These are phyloP conservation scores for Magnusiomyces suaveolens DNA, from an alignment of 1,139 yeast species.

Conservation along the genomic window DNA sequence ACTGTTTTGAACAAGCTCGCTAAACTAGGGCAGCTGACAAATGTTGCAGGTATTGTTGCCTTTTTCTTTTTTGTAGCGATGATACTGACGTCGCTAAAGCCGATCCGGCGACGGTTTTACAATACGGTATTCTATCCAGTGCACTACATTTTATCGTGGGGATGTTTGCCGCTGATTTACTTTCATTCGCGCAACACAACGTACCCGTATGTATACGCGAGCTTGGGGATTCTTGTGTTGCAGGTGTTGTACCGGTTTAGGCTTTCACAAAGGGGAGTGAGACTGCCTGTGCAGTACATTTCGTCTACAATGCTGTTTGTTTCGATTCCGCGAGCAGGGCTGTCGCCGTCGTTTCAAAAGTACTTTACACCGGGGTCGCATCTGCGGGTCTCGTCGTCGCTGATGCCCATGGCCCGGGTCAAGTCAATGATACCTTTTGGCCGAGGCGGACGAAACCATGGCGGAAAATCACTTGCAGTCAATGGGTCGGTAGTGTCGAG, in stretches of 20 bases:
- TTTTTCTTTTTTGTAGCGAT: constrained; percentile 48
- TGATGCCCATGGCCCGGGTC: constrained; percentile 20
- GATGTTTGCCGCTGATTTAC: constrained; percentile 49
- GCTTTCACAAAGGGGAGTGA: constrained; percentile 30
- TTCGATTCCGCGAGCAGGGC: constrained; percentile 36
- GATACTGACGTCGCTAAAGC: constrained; percentile 52
- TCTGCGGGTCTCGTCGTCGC: constrained; percentile 38
- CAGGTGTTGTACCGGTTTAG: constrained; percentile 34
- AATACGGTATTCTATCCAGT: constrained; percentile 45
- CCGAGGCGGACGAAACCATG: background rate
- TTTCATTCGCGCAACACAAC: constrained; percentile 49
- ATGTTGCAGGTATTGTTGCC: constrained; percentile 61
- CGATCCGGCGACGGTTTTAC: constrained; percentile 48
- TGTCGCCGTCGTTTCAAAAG: constrained; percentile 27
- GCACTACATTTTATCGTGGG: constrained; percentile 64
- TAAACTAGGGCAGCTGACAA: constrained; percentile 44
- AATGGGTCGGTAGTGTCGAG: background rate
- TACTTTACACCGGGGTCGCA: constrained; percentile 45
- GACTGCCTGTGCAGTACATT: constrained; percentile 37
- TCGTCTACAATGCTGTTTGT: constrained; percentile 40
- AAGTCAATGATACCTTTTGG: constrained; percentile 31
- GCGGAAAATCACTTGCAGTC: background rate
- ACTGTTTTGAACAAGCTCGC: constrained; percentile 37
- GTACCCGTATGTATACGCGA: constrained; percentile 44
- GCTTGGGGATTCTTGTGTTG: constrained; percentile 37